phyloP scores from a whole-genome alignment of 371 early-diverging fungal species.

The Globomyces sp. region DNA sequence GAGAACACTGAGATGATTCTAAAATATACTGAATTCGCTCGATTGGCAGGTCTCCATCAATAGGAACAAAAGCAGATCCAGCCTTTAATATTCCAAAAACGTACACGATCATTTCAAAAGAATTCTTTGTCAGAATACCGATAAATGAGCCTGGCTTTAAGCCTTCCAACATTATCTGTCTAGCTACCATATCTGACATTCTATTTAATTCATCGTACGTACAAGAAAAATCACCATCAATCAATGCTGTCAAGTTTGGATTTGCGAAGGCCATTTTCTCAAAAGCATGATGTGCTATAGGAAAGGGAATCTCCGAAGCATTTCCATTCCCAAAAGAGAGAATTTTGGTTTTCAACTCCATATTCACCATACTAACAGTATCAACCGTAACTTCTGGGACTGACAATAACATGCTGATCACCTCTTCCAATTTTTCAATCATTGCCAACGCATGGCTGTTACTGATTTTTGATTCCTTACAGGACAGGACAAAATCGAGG shows the following conservation, averaged over 20 bases:
- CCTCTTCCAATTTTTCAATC: too few species aligned
- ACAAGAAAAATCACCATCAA: neutral
- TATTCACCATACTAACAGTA: too few species aligned
- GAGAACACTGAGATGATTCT: neutral
- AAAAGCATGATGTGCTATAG: neutral
- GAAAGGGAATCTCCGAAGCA: neutral
- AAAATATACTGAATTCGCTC: constrained; percentile 21
- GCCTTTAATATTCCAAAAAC: constrained; percentile 23
- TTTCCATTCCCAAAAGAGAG: neutral
- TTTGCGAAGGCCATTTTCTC: neutral
- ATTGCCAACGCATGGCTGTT: too few species aligned
- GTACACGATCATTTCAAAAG: constrained; percentile 29
- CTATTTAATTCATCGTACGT: constrained; percentile 22
- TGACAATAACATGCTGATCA: too few species aligned
- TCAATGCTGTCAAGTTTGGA: neutral
- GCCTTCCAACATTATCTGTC: neutral
- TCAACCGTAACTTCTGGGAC: too few species aligned
- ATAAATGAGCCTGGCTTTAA: neutral
- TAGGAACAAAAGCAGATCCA: constrained; percentile 30
- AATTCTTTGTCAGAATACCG: constrained; percentile 7
- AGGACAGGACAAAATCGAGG: too few species aligned
- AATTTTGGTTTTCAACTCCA: neutral
- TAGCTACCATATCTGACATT: constrained; percentile 12
- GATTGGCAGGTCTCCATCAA: constrained; percentile 21
- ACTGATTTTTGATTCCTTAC: too few species aligned